These are phyloP conservation scores for Vanrija sp. DNA, from an alignment of 1,284 basidiomycete species.

Conservation along the genomic window DNA sequence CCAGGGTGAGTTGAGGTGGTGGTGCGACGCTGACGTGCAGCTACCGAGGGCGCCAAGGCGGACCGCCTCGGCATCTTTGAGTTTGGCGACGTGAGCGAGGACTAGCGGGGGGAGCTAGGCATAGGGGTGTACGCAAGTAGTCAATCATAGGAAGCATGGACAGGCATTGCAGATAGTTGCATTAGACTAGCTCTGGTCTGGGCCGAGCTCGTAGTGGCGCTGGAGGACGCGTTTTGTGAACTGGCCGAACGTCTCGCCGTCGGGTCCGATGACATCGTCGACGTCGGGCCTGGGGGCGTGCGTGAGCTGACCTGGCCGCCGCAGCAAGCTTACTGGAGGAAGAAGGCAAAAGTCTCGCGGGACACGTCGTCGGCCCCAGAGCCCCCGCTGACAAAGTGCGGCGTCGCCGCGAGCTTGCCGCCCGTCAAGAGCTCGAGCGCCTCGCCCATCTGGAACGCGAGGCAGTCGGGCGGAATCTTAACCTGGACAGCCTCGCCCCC, in stretches of 20 bases:
- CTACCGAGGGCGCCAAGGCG: slow-evolving; percentile 64
- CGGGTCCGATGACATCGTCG: slow-evolving; percentile 61
- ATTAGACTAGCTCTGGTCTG: neutral
- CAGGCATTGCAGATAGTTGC: too few relatives aligned
- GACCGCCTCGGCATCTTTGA: slow-evolving; percentile 81
- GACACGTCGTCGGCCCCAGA: slow-evolving; percentile 53
- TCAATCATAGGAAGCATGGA: too few relatives aligned
- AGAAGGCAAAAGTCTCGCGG: slow-evolving; percentile 77
- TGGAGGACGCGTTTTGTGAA: slow-evolving; percentile 79
- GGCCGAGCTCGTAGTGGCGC: slow-evolving; percentile 61
- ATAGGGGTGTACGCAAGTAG: too few relatives aligned
- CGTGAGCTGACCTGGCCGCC: neutral
- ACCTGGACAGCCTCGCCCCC: slow-evolving; percentile 66
- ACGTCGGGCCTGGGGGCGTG: slow-evolving; percentile 59
- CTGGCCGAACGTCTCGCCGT: slow-evolving; percentile 71
- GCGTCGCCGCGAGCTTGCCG: slow-evolving; percentile 68
- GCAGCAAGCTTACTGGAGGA: slow-evolving; percentile 62
- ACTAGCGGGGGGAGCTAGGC: slow-evolving; percentile 3
- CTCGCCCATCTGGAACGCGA: slow-evolving; percentile 89
- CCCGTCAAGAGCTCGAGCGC: slow-evolving; percentile 80
- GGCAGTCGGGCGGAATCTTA: slow-evolving; percentile 62
- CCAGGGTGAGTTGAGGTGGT: slow-evolving; percentile 23
- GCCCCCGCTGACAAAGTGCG: slow-evolving; percentile 71
- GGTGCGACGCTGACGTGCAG: too few relatives aligned
- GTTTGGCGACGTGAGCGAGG: slow-evolving; percentile 45